Evolutionary conservation across 2,329 filamentous ascomycete genomes (phyloP), one percentile per base, ranked within the genome.

Genomic region (Calonectria henricotiae): DNA sequence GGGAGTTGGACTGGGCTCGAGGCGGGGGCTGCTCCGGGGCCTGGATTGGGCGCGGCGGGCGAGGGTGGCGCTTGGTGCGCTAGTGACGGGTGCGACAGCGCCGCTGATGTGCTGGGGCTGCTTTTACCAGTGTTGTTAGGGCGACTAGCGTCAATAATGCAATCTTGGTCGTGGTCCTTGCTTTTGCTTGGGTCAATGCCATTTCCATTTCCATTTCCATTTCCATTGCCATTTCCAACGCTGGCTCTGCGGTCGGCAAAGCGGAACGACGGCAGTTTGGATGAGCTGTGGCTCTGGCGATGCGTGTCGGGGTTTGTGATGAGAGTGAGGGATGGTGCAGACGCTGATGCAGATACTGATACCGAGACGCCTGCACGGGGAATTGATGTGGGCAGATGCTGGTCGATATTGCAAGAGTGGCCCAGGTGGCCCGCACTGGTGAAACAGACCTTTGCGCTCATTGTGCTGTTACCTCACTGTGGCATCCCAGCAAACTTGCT

Each of bases 201-300:
- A 55, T 68, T 73, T 61, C 68, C 69, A 54, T 77, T 73, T 75
- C 74, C 64, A 74, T 72, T 71, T 73, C 75, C 72, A 70, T 68
- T 71, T 76, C 66, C 68, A 74, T 71, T 67, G 35, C 69, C 68
- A 44, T 61, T 75, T 70, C 68, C 83, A 47, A 69, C 69, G 55
- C 64, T 76, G 68, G 67, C 82, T 67, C 81, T 81, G 65, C 86
- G 81, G 80, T 89, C 87, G 73, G 83, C 85, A 76, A 88, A 87
- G 69, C 87, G 87, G 79, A 86, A 88, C 25, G 87, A 84, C 32
- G 88, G 87, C 73, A 89, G 80, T 75, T 89, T 89, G 71, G 87
- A 89, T 44, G 87, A 85, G 76, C 84, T 89, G 79, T 89, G 85
- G 77, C 79, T 86, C 73, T 87, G 86, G 65, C 87, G 86, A 79